These are phyloP conservation scores for Peltaster fructicola DNA, from an alignment of 2,329 filamentous ascomycete genomes.

Conservation along the genomic window DNA sequence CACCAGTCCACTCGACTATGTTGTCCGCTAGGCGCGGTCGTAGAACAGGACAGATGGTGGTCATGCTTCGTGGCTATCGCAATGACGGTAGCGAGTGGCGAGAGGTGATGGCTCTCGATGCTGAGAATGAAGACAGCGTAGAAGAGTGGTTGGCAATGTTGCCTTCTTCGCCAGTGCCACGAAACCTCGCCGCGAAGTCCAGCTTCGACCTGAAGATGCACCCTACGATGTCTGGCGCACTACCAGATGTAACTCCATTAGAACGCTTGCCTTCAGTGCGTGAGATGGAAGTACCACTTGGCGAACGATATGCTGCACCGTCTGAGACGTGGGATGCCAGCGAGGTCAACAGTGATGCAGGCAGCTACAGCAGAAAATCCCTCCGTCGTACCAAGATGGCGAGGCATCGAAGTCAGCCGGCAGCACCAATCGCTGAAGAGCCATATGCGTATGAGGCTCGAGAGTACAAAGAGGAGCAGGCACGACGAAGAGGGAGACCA, in stretches of 20 bases:
- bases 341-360: conserved; percentile 18
- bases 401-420: conserved; percentile 8
- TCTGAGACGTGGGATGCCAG: conserved; percentile 29
- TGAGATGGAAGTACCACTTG: conserved; percentile 44
- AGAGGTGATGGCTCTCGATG: conserved; percentile 61
- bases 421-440: conserved; percentile 3
- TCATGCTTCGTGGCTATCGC: conserved; percentile 67
- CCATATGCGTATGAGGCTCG: conserved; percentile 6
- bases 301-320: conserved; percentile 33
- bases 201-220: conserved; percentile 27
- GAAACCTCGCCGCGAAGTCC: conserved; percentile 33
- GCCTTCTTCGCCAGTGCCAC: conserved; percentile 43
- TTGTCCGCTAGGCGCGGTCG: conserved; percentile 70
- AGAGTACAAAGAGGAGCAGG: conserved; percentile 2
- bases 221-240: conserved; percentile 16
- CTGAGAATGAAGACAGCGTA: conserved; percentile 59
- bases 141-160: conserved; percentile 80
- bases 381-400: conserved; percentile 10
- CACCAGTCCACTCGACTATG: conserved; percentile 56
- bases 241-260: conserved; percentile 6
- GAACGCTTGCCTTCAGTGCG: conserved; percentile 20
- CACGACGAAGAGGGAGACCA: conserved; percentile 1
- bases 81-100: conserved; percentile 53
- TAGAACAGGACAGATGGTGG: conserved; percentile 51
- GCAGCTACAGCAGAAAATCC: conserved; percentile 6